These are phyloP conservation scores for Xylaria nigripes DNA, from an alignment of 495 filamentous ascomycete genomes.

Conservation along the genomic window DNA sequence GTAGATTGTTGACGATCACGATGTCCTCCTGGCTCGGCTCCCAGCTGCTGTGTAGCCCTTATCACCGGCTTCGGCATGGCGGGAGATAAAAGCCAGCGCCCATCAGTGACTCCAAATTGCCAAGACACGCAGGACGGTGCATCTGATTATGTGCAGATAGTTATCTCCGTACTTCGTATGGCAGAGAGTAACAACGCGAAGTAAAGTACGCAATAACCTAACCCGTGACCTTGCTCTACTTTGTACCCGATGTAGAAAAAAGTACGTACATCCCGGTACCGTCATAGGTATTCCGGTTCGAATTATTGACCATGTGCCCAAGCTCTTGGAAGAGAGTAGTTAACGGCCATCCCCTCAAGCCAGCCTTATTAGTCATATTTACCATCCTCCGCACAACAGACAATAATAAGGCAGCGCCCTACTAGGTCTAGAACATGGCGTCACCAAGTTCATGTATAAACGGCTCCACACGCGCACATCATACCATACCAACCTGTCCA, in stretches of 20 bases:
- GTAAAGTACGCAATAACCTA: neutral
- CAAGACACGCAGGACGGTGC: neutral
- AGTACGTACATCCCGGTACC: too few species aligned
- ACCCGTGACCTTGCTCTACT: neutral
- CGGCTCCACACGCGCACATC: conserved; percentile 1
- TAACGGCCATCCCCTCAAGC: too few species aligned
- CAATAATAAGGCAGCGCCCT: conserved; percentile 1
- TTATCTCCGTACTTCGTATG: too few species aligned
- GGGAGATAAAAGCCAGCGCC: neutral
- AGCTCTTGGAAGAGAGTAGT: too few species aligned
- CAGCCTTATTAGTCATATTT: too few species aligned
- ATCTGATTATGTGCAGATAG: neutral
- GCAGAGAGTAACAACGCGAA: neutral
- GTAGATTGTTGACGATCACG: neutral
- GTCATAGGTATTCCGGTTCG: neutral
- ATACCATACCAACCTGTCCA: neutral
- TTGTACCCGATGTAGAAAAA: too few species aligned
- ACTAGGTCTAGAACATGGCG: conserved; percentile 6
- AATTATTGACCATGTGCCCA: neutral
- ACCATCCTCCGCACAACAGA: conserved; percentile 8
- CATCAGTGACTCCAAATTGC: neutral
- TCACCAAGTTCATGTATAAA: conserved; percentile 5
- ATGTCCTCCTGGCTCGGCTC: neutral
- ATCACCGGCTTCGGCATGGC: conserved; percentile 9
- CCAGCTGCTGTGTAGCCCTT: neutral